A percentile compares a stretch with the other conserved stretches of the same genome.
Conservation (phyloP, 2,329 filamentous ascomycete genomes). For the Raffaelea arxii region DNA sequence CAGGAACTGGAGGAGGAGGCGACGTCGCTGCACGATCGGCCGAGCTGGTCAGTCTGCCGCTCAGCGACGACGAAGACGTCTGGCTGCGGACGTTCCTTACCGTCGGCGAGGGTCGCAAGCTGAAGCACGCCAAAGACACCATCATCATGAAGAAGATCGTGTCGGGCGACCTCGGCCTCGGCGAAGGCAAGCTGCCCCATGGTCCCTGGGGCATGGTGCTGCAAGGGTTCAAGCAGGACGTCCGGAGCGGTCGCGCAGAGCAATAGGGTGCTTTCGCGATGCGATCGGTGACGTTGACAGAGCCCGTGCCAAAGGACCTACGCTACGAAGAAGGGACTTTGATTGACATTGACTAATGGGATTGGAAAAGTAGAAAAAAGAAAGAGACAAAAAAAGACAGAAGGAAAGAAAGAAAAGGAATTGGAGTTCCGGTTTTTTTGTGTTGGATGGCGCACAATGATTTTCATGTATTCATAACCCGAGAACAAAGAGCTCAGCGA, state of each 20-base stretch:
- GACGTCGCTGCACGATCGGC: constrained; percentile 46
- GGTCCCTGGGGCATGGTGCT: constrained; percentile 40
- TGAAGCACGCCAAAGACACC: constrained; percentile 61
- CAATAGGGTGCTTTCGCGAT: constrained; percentile 8
- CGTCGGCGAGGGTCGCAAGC: constrained; percentile 51
- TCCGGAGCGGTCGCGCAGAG: constrained; percentile 20
- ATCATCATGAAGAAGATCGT: constrained; percentile 65
- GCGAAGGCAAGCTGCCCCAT: constrained; percentile 28
- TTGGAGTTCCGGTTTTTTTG: no score
- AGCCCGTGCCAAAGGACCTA: neutral
- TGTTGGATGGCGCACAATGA: no score
- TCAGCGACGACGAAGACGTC: constrained; percentile 59
- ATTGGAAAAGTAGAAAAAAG: no score
- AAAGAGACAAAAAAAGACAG: no score
- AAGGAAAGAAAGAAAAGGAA: no score
- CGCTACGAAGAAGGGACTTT: constrained; percentile 8
- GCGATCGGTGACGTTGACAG: neutral
- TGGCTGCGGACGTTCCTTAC: constrained; percentile 66
- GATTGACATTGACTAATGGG: constrained; percentile 9
- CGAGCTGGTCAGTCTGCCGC: constrained; percentile 63
- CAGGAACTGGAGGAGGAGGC: constrained; percentile 3
- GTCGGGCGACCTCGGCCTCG: constrained; percentile 48
- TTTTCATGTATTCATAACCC: no score
- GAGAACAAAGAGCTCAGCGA: no score
- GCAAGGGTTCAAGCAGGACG: constrained; percentile 38